A percentile compares a stretch with the other conserved stretches of the same genome.
phyloP scores from a whole-genome alignment of 192 early-diverging fungal genomes.

The Geranomyces variabilis region DNA sequence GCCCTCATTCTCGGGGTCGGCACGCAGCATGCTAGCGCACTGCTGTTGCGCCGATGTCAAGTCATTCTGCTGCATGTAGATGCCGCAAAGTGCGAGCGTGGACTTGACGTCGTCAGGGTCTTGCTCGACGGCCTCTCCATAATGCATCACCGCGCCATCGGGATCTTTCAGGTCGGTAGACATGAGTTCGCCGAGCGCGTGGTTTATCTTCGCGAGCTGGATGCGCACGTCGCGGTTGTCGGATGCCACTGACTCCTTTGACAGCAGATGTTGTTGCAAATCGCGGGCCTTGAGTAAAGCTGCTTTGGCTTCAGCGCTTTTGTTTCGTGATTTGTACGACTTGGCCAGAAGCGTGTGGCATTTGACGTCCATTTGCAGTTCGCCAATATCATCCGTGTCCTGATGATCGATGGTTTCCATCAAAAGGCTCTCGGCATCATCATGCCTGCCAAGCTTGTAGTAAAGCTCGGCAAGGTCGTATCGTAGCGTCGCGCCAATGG shows the following conservation, averaged over 20 bases:
- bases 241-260: conserved; percentile 13
- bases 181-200: conserved; percentile 43
- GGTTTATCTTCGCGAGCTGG: conserved; percentile 39
- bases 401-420: conserved; percentile 37
- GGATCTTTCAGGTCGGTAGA: conserved; percentile 36
- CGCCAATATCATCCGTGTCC: conserved; percentile 38
- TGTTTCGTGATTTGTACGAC: conserved; percentile 6
- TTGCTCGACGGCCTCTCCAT: conserved; percentile 51
- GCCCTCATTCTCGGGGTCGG: conserved; percentile 42
- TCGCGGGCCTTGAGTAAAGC: conserved; percentile 42
- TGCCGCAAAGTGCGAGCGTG: conserved; percentile 41
- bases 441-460: conserved; percentile 42
- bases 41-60: conserved; percentile 52
- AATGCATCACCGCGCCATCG: conserved; percentile 42
- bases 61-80: conserved; percentile 44
- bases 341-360: conserved; percentile 42
- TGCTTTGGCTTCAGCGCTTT: conserved; percentile 36
- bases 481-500: conserved; percentile 33
- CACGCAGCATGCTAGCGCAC: conserved; percentile 42
- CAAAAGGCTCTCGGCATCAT: conserved; percentile 47
- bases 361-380: conserved; percentile 40
- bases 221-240: conserved; percentile 23
- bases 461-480: conserved; percentile 52
- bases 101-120: conserved; percentile 40
- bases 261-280: conserved; percentile 36